phyloP scores from a whole-genome alignment of 2,329 filamentous ascomycete genomes.

The Sarocladium oryzae region DNA sequence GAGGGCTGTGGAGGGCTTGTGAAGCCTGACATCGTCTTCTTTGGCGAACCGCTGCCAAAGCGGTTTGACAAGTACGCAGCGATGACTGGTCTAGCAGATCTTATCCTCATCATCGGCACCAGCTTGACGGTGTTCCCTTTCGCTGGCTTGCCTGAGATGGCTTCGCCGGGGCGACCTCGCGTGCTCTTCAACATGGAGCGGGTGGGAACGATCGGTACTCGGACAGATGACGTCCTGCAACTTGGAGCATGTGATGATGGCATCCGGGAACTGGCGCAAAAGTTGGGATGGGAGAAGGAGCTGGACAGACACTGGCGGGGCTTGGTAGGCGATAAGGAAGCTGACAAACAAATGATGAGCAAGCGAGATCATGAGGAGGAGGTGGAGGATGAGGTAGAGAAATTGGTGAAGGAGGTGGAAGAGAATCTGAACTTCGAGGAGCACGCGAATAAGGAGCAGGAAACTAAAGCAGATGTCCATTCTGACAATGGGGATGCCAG shows the following conservation, averaged over 20 bases:
- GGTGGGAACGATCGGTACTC: constrained; percentile 71
- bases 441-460: background rate
- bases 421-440: constrained; percentile 25
- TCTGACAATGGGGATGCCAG: background rate
- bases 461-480: background rate
- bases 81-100: constrained; percentile 57
- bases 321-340: constrained; percentile 56
- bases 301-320: constrained; percentile 69
- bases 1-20: constrained; percentile 67
- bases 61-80: constrained; percentile 29
- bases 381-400: constrained; percentile 38
- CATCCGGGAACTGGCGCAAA: constrained; percentile 69
- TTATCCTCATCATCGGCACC: constrained; percentile 82
- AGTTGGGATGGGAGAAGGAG: constrained; percentile 80
- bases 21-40: constrained; percentile 94
- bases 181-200: constrained; percentile 81
- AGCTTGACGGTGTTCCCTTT: constrained; percentile 87
- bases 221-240: constrained; percentile 77
- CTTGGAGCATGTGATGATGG: constrained; percentile 80
- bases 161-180: constrained; percentile 57
- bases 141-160: constrained; percentile 66
- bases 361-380: constrained; percentile 25
- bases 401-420: constrained; percentile 29
- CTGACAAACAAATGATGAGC: constrained; percentile 37
- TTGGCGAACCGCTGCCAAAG: constrained; percentile 61